These are phyloP conservation scores for Solanum sejunctum DNA, from an alignment of 257 asterid genomes.

Conservation along the genomic window DNA sequence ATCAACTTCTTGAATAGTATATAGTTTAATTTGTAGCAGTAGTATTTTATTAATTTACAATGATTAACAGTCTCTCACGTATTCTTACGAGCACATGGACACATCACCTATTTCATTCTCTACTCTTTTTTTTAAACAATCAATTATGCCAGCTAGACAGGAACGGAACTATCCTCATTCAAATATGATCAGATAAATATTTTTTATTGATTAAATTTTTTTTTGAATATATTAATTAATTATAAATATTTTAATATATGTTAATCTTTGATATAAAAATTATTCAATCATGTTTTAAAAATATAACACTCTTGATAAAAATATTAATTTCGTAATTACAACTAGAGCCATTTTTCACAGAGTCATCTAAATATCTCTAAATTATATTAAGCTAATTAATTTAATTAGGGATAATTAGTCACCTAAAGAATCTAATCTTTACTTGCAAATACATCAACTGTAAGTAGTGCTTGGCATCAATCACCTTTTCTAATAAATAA, in stretches of 20 bases:
- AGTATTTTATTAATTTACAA: constrained; percentile 13
- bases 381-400: neutral
- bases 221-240: too few species aligned
- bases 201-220: too few species aligned
- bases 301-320: too few species aligned
- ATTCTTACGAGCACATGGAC: neutral
- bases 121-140: neutral
- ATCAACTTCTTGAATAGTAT: neutral
- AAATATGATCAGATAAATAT: too few species aligned
- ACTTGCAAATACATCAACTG: constrained; percentile 6
- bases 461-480: constrained; percentile 7
- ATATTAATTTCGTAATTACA: neutral
- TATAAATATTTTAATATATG: too few species aligned
- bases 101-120: neutral
- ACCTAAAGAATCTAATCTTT: constrained; percentile 22
- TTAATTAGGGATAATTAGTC: neutral
- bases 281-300: too few species aligned
- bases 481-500: neutral
- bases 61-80: constrained; percentile 3
- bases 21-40: neutral
- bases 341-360: constrained; percentile 5
- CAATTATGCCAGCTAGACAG: neutral
- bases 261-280: too few species aligned
- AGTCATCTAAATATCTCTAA: constrained; percentile 9
- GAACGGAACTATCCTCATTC: too few species aligned